phyloP scores from a whole-genome alignment of 805 yeast species.

The Saccharomycopsis javanensis region DNA sequence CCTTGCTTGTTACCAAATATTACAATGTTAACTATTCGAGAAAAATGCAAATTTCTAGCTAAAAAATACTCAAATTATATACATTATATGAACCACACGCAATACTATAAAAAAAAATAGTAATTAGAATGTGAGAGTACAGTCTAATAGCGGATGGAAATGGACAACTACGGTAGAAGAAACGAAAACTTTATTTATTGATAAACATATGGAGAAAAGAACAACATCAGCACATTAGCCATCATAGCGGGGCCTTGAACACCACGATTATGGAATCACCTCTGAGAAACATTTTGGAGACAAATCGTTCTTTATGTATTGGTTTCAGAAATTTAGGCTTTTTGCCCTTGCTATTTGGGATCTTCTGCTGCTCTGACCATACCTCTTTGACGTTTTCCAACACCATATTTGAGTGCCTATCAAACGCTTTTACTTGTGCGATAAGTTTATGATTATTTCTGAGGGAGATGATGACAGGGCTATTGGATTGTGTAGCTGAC shows the following conservation, averaged over 20 bases:
- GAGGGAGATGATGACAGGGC: constrained; percentile 77
- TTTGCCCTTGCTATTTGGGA: constrained; percentile 38
- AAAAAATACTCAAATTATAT: no score
- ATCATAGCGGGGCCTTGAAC: constrained; percentile 34
- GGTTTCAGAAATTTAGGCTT: constrained; percentile 66
- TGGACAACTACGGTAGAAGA: no score
- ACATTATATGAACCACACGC: no score
- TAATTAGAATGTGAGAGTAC: no score
- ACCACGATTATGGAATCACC: constrained; percentile 93
- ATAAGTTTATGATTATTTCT: constrained; percentile 89
- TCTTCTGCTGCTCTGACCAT: constrained; percentile 44
- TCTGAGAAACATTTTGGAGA: constrained; percentile 81
- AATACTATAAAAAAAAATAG: no score
- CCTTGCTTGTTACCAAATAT: no score
- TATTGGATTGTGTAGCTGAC: constrained; percentile 62
- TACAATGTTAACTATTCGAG: no score
- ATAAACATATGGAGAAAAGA: not conserved
- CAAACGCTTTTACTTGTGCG: constrained; percentile 88
- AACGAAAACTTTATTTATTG: no score
- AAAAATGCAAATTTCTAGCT: no score
- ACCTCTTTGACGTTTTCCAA: constrained; percentile 84
- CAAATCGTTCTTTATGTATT: constrained; percentile 63
- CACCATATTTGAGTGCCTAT: constrained; percentile 90
- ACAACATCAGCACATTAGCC: not conserved
- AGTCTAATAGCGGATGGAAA: no score